These are phyloP conservation scores for Trichoderma pleuroti DNA, from an alignment of 2,329 filamentous ascomycete genomes.

Conservation along the genomic window DNA sequence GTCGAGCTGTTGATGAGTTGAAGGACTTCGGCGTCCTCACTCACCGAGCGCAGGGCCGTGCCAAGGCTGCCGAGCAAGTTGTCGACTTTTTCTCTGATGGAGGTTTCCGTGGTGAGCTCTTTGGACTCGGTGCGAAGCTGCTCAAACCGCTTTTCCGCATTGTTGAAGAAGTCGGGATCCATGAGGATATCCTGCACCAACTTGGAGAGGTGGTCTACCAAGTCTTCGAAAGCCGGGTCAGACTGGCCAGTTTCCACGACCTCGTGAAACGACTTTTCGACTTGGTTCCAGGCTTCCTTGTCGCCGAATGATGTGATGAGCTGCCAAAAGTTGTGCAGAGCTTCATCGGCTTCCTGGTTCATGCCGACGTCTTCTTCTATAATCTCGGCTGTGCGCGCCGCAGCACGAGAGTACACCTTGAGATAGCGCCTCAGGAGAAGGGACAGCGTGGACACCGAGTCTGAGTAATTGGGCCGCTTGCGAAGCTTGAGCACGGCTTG, in stretches of 20 bases:
- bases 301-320: slow-evolving; percentile 79
- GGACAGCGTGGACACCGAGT: slow-evolving; percentile 77
- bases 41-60: slow-evolving; percentile 63
- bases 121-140: slow-evolving; percentile 53
- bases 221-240: slow-evolving; percentile 77
- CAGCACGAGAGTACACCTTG: slow-evolving; percentile 69
- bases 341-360: slow-evolving; percentile 71
- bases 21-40: slow-evolving; percentile 68
- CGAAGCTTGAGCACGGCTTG: slow-evolving; percentile 70
- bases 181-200: slow-evolving; percentile 77
- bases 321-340: slow-evolving; percentile 75
- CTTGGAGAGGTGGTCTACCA: slow-evolving; percentile 70
- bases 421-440: slow-evolving; percentile 76
- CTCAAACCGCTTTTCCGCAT: slow-evolving; percentile 56
- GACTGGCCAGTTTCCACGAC: slow-evolving; percentile 70
- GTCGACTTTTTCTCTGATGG: slow-evolving; percentile 69
- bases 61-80: slow-evolving; percentile 66
- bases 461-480: slow-evolving; percentile 74
- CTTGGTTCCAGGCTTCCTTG: slow-evolving; percentile 67
- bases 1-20: slow-evolving; percentile 64
- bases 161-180: slow-evolving; percentile 80
- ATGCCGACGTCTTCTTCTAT: slow-evolving; percentile 68
- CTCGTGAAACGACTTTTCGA: slow-evolving; percentile 64
- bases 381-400: slow-evolving; percentile 62
- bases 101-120: slow-evolving; percentile 63